Base-by-base conservation (phyloP, 371 early-diverging fungal species). In the Parasitella parasitica region DNA sequence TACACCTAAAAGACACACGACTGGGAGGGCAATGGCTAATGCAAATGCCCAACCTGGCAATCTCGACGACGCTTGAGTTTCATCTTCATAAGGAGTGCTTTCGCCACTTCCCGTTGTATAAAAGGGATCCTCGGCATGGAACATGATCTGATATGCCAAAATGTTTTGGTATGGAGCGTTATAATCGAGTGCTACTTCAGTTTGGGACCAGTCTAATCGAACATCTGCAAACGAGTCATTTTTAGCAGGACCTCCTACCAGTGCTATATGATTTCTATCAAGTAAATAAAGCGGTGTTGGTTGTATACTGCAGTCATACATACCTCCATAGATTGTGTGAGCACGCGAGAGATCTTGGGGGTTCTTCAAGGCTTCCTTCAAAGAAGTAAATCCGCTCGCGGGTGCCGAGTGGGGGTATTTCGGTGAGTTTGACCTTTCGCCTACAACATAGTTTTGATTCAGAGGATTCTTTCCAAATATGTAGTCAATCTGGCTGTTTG, bases 181-280 rank as follows among this genome's bases (percentile, higher is more conserved):
- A 56, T 83, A 83, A 35, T 83, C 82, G 51, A 83, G 50, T 0
- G 84, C 84, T 7, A 81, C 80, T 66, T 84, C 82, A 16, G 62
- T 73, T 60, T 84, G 76, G 16, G 54, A n/a, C 80, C 81, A 84
- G 36, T 81, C 65, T 16, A 61, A 49, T 0, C 77, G 71, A 8
- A 49, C 27, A 37, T 84, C 84, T 0, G 54, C 13, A 57, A 76
- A 84, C 0, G 71, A 61, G 30, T 82, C 84, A 34, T 75, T 67
- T 41, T 64, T 64, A 26, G 72, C 59, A 0, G 84, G 84, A 2
- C 84, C 84, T 8, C 84, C 82, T n/a, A 84, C 82, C 32, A 84
- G 46, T 2, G 79, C 79, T 37, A 65, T 20, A 9, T n/a, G 15
- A 27, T 6, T 36, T 16, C 16, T 13, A n/a, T n/a, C n/a, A n/a